A percentile compares a stretch with the other conserved stretches of the same genome.
These are phyloP conservation scores for Pachyrhizus erosus DNA, from an alignment of 306 rosid species.

Conservation along the genomic window DNA sequence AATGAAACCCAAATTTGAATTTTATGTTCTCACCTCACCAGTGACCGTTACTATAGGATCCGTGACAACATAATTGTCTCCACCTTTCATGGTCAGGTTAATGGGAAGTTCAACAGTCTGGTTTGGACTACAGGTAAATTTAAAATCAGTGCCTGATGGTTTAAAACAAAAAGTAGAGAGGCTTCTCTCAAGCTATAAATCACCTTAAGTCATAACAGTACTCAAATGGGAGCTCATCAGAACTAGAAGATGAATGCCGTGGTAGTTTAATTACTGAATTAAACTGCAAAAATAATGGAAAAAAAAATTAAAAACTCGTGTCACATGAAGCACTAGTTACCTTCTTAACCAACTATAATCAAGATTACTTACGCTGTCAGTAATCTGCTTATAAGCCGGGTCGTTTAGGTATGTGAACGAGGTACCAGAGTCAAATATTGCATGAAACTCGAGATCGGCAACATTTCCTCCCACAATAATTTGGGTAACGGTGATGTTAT, in stretches of 20 bases:
- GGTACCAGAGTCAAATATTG: conserved; percentile 90
- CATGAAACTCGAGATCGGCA: conserved; percentile 58
- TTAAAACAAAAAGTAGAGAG: conserved; percentile 16
- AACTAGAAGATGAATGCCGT: conserved; percentile 36
- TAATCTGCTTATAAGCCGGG: conserved; percentile 72
- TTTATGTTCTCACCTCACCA: conserved; percentile 43
- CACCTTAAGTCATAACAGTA: conserved; percentile 76
- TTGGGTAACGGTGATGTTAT: conserved; percentile 76
- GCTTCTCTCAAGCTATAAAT: conserved; percentile 16
- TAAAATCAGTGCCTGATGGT: conserved; percentile 40
- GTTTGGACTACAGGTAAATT: conserved; percentile 55
- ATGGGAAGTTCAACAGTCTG: conserved; percentile 41
- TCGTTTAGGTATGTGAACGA: conserved; percentile 82
- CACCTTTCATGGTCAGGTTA: conserved; percentile 84
- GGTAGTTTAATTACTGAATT: conserved; percentile 45
- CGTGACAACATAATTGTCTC: conserved; percentile 53
- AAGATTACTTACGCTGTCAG: conserved; percentile 60
- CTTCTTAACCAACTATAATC: conserved; percentile 10
- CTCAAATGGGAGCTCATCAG: conserved; percentile 69
- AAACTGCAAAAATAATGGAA: conserved; percentile 62
- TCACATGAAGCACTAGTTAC: conserved; percentile 23
- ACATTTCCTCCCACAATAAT: conserved; percentile 55
- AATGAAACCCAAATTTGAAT: not conserved
- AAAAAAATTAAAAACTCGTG: conserved; percentile 6
- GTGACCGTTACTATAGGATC: conserved; percentile 38